Evolutionary conservation across 208 protist species (phyloP), one percentile per base, ranked within the genome.

Genomic region (Herpetomonas tarakana): DNA sequence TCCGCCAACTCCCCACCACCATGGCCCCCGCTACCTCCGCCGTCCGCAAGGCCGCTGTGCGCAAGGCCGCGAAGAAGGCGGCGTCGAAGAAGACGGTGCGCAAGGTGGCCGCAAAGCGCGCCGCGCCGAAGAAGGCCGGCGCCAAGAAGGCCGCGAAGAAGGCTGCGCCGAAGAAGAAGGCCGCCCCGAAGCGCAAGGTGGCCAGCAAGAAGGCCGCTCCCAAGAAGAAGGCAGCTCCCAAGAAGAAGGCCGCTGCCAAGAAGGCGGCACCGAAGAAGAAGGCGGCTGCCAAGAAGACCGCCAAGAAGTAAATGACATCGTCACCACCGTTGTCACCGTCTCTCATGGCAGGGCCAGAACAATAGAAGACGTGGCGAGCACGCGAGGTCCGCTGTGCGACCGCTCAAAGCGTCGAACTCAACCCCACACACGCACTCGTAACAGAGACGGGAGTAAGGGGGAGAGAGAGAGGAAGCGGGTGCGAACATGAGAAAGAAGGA

Each of bases 31-130:
- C 52, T 41, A 61, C 66, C 58, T 19, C 21, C 28, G 53, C 60
- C 27, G 28, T 58, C 49, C 67, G 61, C 31, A 74, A 74, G 64
- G 49, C 52, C 21, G 53, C 69, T 51, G 52, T 68, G 16, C 71
- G 68, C 66, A 74, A 78, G 71, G 31, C 39, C n/a, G 52, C 45
- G 6, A 72, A 72, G 66, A 58, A 61, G 52, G 18, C 53, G 29
- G 30, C 24, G 9, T 21, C 35, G 21, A 57, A 57, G 50, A 59
- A 65, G 45, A 27, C 58, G n/a, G 45, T 25, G 38, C 24, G 56
- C 19, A 61, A 62, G 44, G 46, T 30, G n/a, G 50, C 53, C 6
- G 35, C n/a, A 21, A n/a, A 46, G 31, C 4, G 19, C 16, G 45
- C 45, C 50, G 46, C 47, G 30, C 11, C 45, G 31, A 62, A 62